Conservation (phyloP, 2,329 filamentous ascomycete species). For the Scedosporium boydii region DNA sequence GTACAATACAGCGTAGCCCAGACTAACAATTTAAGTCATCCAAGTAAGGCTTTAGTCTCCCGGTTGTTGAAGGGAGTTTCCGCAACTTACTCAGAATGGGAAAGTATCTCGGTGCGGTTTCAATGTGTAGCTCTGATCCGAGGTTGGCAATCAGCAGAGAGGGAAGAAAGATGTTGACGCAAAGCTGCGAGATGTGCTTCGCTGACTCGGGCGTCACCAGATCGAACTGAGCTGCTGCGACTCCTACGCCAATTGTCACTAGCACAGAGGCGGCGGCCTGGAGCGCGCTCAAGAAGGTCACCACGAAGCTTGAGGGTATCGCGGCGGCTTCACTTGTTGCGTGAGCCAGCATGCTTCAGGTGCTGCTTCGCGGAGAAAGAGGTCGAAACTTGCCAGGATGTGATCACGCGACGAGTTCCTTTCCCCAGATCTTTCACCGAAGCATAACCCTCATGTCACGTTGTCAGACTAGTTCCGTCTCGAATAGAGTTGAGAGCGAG, state of each 20-base stretch:
- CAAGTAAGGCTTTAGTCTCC: background rate
- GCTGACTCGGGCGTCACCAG: slow-evolving; percentile 25
- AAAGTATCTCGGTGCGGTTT: slow-evolving; percentile 25
- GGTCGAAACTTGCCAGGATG: too few relatives aligned
- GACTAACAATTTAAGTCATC: slow-evolving; percentile 6
- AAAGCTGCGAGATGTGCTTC: slow-evolving; percentile 34
- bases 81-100: slow-evolving; percentile 18
- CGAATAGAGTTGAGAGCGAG: too few relatives aligned
- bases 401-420: too few relatives aligned
- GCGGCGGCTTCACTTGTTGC: too few relatives aligned
- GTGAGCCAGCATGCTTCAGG: too few relatives aligned
- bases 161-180: slow-evolving; percentile 36
- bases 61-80: too few relatives aligned
- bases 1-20: slow-evolving; percentile 25
- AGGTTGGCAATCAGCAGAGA: slow-evolving; percentile 35
- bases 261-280: slow-evolving; percentile 38
- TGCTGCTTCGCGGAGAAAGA: too few relatives aligned
- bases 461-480: too few relatives aligned
- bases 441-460: too few relatives aligned
- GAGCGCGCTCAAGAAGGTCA: slow-evolving; percentile 32
- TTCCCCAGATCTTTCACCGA: too few relatives aligned
- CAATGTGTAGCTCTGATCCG: slow-evolving; percentile 28
- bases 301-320: slow-evolving; percentile 13
- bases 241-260: slow-evolving; percentile 34
- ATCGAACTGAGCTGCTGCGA: slow-evolving; percentile 26